Conservation (phyloP, 108 stramenopile species). For the Nitzschia palea region DNA sequence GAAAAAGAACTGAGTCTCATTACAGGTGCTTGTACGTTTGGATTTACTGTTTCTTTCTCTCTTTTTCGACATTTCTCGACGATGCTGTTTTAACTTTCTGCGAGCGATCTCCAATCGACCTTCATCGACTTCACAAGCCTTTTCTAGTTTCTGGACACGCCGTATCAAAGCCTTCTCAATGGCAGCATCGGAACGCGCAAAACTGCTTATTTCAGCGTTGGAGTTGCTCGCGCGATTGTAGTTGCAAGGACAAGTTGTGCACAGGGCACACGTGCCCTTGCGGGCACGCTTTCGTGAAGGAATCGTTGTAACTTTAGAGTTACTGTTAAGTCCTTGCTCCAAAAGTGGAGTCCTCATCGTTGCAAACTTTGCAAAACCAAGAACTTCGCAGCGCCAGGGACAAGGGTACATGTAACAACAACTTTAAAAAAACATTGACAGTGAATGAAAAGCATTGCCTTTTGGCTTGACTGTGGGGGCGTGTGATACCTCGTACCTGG, state of each 20-base stretch:
- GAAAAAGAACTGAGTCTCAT: conserved; percentile 12
- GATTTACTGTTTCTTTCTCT: not conserved
- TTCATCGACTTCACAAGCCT: conserved; percentile 32
- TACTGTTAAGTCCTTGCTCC: too few relatives aligned
- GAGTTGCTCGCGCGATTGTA: not conserved
- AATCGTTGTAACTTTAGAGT: not conserved
- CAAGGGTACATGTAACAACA: too few relatives aligned
- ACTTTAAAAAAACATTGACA: too few relatives aligned
- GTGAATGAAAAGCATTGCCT: too few relatives aligned
- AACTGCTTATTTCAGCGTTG: conserved; percentile 2
- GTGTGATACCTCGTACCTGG: too few relatives aligned
- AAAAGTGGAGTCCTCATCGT: too few relatives aligned
- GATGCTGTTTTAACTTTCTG: conserved; percentile 47
- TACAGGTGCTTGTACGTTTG: not conserved
- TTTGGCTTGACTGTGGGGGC: too few relatives aligned
- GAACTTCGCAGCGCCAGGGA: too few relatives aligned
- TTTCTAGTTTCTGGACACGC: conserved; percentile 48
- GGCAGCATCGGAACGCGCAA: conserved; percentile 35
- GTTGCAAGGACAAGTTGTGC: conserved; percentile 40
- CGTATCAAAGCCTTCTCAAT: conserved; percentile 47
- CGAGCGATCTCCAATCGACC: conserved; percentile 31
- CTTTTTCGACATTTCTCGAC: conserved; percentile 36
- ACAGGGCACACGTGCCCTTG: conserved; percentile 35
- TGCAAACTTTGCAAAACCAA: too few relatives aligned
- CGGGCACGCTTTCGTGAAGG: conserved; percentile 14